These are phyloP conservation scores for Phytopythium boreale DNA, from an alignment of 352 stramenopile genomes.

Conservation along the genomic window DNA sequence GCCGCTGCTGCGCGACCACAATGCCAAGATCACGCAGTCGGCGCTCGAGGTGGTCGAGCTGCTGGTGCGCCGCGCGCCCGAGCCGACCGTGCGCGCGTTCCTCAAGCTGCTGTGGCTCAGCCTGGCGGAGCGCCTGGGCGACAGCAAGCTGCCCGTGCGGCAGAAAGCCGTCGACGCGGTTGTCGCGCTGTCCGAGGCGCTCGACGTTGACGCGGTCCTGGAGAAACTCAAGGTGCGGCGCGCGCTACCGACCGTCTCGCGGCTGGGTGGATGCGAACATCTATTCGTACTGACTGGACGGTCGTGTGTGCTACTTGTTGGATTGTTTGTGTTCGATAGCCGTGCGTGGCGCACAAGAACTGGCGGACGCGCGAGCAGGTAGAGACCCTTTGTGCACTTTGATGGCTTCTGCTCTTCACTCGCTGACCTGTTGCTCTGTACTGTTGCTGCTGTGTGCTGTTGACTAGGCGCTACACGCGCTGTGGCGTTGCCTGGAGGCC, in stretches of 20 bases:
- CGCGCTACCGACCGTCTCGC: not conserved
- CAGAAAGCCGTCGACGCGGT: slow-evolving; percentile 76
- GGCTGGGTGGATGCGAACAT: no score
- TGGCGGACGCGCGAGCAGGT: slow-evolving; percentile 83
- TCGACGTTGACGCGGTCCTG: slow-evolving; percentile 56
- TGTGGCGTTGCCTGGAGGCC: slow-evolving; percentile 60
- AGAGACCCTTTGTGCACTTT: not conserved
- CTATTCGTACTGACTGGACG: not conserved
- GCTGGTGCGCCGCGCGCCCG: slow-evolving; percentile 41
- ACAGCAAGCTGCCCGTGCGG: slow-evolving; percentile 72
- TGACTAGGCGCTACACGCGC: slow-evolving; percentile 55
- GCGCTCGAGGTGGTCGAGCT: slow-evolving; percentile 65
- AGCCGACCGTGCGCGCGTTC: slow-evolving; percentile 41
- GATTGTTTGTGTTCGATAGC: not conserved
- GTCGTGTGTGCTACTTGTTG: not conserved
- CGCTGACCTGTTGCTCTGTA: not conserved
- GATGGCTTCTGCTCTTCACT: not conserved
- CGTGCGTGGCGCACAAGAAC: slow-evolving; percentile 65
- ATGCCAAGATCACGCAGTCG: slow-evolving; percentile 72
- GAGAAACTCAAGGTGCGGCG: slow-evolving; percentile 43
- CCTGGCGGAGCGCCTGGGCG: slow-evolving; percentile 68
- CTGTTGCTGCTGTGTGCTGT: not conserved
- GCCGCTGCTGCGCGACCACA: slow-evolving; percentile 78
- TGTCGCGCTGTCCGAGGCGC: slow-evolving; percentile 55
- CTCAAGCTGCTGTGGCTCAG: slow-evolving; percentile 69